Percentiles rank a stretch among this genome's conserved stretches.
These are phyloP conservation scores for Tylopilus orsonianus DNA, from an alignment of 1,284 basidiomycete species.

Conservation along the genomic window DNA sequence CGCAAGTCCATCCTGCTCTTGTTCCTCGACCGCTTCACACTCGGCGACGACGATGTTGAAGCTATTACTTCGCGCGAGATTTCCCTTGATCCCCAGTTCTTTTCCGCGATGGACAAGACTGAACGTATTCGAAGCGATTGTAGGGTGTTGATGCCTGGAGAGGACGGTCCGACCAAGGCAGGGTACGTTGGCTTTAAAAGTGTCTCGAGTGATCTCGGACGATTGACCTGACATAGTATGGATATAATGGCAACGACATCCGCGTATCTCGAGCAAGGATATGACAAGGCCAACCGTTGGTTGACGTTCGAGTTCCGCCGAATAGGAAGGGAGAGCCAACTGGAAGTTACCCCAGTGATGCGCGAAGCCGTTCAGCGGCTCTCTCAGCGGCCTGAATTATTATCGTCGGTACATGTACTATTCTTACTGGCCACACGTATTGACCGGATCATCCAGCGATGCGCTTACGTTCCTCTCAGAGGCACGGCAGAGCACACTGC, in stretches of 20 bases:
- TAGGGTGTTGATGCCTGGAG: constrained; percentile 84
- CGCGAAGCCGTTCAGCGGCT: constrained; percentile 76
- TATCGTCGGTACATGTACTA: constrained; percentile 54
- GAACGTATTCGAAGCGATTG: constrained; percentile 84
- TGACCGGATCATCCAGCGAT: constrained; percentile 51
- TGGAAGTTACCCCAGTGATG: constrained; percentile 77
- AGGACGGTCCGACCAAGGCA: constrained; percentile 76
- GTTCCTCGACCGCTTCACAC: constrained; percentile 86
- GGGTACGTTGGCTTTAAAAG: constrained; percentile 53
- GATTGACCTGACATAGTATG: constrained; percentile 45
- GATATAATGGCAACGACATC: constrained; percentile 89
- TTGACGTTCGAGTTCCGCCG: constrained; percentile 84
- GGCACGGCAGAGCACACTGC: constrained; percentile 79
- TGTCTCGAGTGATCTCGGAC: constrained; percentile 1
- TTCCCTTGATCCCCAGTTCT: constrained; percentile 71
- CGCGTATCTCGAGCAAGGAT: constrained; percentile 83
- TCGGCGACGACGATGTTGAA: constrained; percentile 70
- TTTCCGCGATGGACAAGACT: constrained; percentile 85
- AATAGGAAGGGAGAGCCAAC: constrained; percentile 71
- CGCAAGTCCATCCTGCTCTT: constrained; percentile 74
- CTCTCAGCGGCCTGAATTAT: constrained; percentile 72
- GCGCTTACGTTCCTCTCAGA: constrained; percentile 76
- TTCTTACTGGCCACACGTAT: neutral
- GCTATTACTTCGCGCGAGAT: constrained; percentile 79
- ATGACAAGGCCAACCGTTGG: constrained; percentile 88